These are phyloP conservation scores for Fusarium tuaranense DNA, from an alignment of 2,329 filamentous ascomycete genomes.

Conservation along the genomic window DNA sequence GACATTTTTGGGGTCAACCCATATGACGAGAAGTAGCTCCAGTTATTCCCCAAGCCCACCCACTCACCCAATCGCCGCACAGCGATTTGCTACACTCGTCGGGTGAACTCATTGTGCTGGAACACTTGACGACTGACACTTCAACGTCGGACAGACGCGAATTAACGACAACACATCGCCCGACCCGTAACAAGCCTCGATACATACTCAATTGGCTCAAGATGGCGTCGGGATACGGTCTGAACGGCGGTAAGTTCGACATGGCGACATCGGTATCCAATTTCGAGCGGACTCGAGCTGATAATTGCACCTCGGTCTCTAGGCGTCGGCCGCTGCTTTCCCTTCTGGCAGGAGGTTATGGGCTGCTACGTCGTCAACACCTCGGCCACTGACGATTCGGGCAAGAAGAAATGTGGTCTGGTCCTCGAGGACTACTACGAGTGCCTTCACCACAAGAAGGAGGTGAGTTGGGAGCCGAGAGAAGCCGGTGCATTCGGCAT, in stretches of 20 bases:
- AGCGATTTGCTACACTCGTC: slow-evolving; percentile 44
- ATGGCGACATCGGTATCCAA: neutral
- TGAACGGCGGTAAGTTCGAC: slow-evolving; percentile 76
- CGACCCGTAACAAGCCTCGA: slow-evolving; percentile 41
- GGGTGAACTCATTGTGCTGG: slow-evolving; percentile 40
- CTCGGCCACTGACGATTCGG: slow-evolving; percentile 78
- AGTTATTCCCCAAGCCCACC: slow-evolving; percentile 22
- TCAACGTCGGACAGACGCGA: slow-evolving; percentile 39
- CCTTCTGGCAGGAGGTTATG: slow-evolving; percentile 99
- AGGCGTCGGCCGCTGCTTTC: slow-evolving; percentile 87
- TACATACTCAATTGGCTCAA: slow-evolving; percentile 48
- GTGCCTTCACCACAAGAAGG: slow-evolving; percentile 98
- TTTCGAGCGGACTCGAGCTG: slow-evolving; percentile 28
- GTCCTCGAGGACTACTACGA: slow-evolving; percentile 98
- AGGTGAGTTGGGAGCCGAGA: slow-evolving; percentile 71
- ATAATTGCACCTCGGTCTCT: slow-evolving; percentile 34
- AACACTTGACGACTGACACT: slow-evolving; percentile 37
- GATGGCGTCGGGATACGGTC: slow-evolving; percentile 87
- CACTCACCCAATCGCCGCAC: slow-evolving; percentile 30
- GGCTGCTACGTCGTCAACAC: slow-evolving; percentile 98
- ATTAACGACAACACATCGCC: slow-evolving; percentile 38
- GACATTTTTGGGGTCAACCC: too few relatives aligned
- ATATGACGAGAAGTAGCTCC: slow-evolving; percentile 11
- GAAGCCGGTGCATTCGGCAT: neutral
- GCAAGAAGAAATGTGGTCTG: slow-evolving; percentile 88